Conservation (phyloP, 2,329 filamentous ascomycete species). For the Sphaerulina vaccinii region DNA sequence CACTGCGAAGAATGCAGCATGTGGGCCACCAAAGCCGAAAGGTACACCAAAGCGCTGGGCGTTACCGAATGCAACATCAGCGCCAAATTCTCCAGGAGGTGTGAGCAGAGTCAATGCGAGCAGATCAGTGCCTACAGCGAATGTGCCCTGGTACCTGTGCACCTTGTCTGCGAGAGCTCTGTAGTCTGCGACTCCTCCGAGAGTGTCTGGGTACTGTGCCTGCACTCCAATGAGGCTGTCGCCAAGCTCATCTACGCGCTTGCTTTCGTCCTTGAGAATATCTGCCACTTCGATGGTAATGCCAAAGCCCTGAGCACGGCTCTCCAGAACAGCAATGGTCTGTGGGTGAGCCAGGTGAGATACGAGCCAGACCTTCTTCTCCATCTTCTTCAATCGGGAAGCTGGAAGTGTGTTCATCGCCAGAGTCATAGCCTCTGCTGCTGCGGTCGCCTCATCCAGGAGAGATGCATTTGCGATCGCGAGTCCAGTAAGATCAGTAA, state of each 20-base stretch:
- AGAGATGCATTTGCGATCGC: conserved; percentile 88
- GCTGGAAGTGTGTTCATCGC: conserved; percentile 73
- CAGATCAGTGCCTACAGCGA: conserved; percentile 87
- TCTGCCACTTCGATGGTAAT: conserved; percentile 75
- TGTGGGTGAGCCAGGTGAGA: conserved; percentile 80
- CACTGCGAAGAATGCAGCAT: conserved; percentile 93
- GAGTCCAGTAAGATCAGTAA: conserved; percentile 81
- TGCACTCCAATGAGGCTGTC: conserved; percentile 84
- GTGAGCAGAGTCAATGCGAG: conserved; percentile 83
- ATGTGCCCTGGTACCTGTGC: conserved; percentile 73
- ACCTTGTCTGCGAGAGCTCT: conserved; percentile 70
- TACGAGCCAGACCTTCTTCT: conserved; percentile 79
- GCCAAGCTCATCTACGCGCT: conserved; percentile 69
- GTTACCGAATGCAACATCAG: conserved; percentile 91
- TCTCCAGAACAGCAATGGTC: conserved; percentile 78
- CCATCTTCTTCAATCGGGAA: conserved; percentile 65
- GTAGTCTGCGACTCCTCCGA: conserved; percentile 76
- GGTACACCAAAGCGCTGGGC: conserved; percentile 90
- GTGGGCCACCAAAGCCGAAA: conserved; percentile 89
- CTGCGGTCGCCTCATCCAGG: conserved; percentile 87
- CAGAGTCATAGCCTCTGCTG: conserved; percentile 93
- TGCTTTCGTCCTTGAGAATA: conserved; percentile 62
- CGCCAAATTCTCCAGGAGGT: conserved; percentile 89
- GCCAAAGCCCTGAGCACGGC: conserved; percentile 86
- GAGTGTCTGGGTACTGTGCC: conserved; percentile 92